Evolutionary conservation across 257 asterid species (phyloP), one percentile per base, ranked within the genome.

Genomic region (Handroanthus guayacan): DNA sequence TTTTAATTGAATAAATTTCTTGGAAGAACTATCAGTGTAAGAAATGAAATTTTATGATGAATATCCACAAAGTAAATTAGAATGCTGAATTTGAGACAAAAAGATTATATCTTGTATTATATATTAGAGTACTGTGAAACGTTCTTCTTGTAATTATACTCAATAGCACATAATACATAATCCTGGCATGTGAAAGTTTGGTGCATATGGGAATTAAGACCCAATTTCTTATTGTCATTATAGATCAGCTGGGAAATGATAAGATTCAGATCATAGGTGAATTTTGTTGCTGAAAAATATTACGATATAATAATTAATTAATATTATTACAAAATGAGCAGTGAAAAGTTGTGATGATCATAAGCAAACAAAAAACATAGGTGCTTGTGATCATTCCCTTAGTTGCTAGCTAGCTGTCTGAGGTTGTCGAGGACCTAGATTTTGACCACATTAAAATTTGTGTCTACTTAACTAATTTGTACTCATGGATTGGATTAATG

Each of bases 171-270:
- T 3, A 41, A 16, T 69, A 5, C 63, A 71, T 63, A 72, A 71
- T 78, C 82, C 66, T 78, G 63, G 60, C 78, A 64, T 54, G 76
- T 78, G 82, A 75, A 64, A 25, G 43, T 78, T 25, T 25, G 31
- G 31, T 51, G 65, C 52, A 69, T 66, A 57, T 43, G 31, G 57
- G 50, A 70, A 69, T 45, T 63, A 63, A 52, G 45, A 1, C 45
- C 45, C 5, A 41, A 5, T 41, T 8, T 8, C 31, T 18, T 34
- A 12, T 64, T 70, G 72, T 78, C 78, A 56, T 41, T 57, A 56
- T 18, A 3, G 31, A 25, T 25, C n/a, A n/a, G n/a, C 31, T 38
- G 41, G 58, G 44, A 43, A 9, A 70, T 55, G 55, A 50, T 72
- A 56, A 71, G n/a, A 44, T 0, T 58, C 20, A 25, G 37, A 8